These are phyloP conservation scores for Cryoendolithus antarcticus DNA, from an alignment of 2,329 filamentous ascomycete species.

Conservation along the genomic window DNA sequence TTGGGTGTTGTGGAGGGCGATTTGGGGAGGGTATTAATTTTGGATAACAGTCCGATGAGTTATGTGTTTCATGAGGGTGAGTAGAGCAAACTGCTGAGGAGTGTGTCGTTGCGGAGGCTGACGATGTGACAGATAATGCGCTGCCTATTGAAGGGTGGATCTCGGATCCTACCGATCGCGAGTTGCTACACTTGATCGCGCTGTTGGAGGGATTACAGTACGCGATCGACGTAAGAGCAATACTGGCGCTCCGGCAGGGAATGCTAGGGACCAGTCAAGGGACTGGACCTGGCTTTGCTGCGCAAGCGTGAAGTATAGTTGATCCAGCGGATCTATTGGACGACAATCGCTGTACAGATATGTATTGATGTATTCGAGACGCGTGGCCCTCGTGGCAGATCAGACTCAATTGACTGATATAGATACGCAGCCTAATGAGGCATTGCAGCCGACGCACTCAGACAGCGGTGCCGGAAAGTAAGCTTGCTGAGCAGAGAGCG, in stretches of 20 bases:
- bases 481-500: too few species aligned
- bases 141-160: constrained; percentile 99
- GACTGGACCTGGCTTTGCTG: too few species aligned
- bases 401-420: too few species aligned
- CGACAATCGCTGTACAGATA: too few species aligned
- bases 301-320: too few species aligned
- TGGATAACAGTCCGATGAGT: constrained; percentile 96
- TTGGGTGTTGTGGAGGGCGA: constrained; percentile 92
- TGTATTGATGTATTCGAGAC: too few species aligned
- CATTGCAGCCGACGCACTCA: too few species aligned
- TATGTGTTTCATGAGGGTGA: constrained; percentile 97
- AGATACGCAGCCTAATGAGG: too few species aligned
- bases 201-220: constrained; percentile 91
- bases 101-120: not conserved
- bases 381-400: too few species aligned
- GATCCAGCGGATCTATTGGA: too few species aligned
- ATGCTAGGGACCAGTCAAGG: too few species aligned
- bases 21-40: constrained; percentile 93
- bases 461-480: too few species aligned
- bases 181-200: constrained; percentile 83
- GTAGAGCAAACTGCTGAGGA: constrained; percentile 15
- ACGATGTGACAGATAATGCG: constrained; percentile 63
- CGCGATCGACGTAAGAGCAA: constrained; percentile 83
- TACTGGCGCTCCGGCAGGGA: constrained; percentile 78
- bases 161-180: constrained; percentile 92